These are phyloP conservation scores for Colletotrichum australisinense DNA, from an alignment of 2,329 filamentous ascomycete species.

Conservation along the genomic window DNA sequence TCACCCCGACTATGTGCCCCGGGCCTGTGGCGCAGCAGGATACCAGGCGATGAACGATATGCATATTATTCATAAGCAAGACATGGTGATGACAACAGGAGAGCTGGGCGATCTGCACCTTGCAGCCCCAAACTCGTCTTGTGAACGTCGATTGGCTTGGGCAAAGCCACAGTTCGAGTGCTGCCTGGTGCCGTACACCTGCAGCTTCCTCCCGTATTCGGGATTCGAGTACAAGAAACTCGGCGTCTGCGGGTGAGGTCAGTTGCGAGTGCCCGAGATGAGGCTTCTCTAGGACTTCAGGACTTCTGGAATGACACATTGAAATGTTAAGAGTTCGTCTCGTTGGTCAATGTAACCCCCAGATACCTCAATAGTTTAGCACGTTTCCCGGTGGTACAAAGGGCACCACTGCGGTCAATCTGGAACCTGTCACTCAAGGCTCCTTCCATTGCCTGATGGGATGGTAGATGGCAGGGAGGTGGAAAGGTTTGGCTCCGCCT, in stretches of 20 bases:
- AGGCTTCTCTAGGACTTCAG: not conserved
- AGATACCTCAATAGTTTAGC: not conserved
- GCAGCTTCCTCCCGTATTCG: not conserved
- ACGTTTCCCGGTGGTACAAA: not conserved
- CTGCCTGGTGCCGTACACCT: conserved; percentile 12
- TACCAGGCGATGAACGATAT: not conserved
- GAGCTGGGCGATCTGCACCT: conserved; percentile 5
- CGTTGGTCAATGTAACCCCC: not conserved
- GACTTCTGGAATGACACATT: not conserved
- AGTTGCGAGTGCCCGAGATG: conserved; percentile 6
- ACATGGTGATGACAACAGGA: not conserved
- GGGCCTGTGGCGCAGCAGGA: conserved; percentile 19
- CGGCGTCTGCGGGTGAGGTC: not conserved
- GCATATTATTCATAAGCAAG: not conserved
- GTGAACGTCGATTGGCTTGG: conserved; percentile 10
- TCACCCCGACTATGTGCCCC: not conserved
- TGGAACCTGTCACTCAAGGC: not conserved
- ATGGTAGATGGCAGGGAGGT: conserved; percentile 12
- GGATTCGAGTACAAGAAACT: not conserved
- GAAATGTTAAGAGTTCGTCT: not conserved
- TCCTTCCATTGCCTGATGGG: not conserved
- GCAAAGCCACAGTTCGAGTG: conserved; percentile 8
- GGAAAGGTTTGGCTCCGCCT: conserved; percentile 17
- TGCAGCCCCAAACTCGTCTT: not conserved
- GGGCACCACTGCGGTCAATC: not conserved